These are phyloP conservation scores for Didymella keratinophila DNA, from an alignment of 2,329 filamentous ascomycete species.

Conservation along the genomic window DNA sequence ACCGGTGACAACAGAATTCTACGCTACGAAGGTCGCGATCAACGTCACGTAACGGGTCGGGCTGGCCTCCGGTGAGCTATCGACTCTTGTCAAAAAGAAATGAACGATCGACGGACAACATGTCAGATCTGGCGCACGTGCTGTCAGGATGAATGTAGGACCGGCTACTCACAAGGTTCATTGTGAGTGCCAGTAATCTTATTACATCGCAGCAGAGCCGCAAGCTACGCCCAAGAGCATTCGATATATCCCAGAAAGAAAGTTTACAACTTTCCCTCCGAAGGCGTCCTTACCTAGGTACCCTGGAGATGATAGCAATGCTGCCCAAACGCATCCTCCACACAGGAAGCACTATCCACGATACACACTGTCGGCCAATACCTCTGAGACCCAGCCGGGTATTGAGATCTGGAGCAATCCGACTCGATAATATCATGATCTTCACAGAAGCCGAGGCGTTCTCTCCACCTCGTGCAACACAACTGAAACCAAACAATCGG, in stretches of 20 bases:
- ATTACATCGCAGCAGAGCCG: background rate
- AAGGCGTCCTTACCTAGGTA: background rate
- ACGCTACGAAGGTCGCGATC: background rate
- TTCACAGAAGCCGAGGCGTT: constrained; percentile 6
- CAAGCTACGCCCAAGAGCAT: background rate
- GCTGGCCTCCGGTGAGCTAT: background rate
- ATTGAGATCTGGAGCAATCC: background rate
- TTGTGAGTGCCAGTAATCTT: background rate
- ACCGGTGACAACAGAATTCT: background rate
- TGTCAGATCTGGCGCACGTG: background rate
- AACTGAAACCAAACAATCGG: constrained; percentile 19
- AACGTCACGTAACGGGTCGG: background rate
- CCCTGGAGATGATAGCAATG: background rate
- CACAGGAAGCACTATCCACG: background rate
- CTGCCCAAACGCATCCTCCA: background rate
- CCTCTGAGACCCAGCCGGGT: background rate
- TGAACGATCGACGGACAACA: background rate
- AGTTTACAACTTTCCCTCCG: background rate
- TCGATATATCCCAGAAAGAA: background rate
- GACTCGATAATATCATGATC: constrained; percentile 1
- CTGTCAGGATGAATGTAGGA: background rate
- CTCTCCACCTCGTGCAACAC: constrained; percentile 13
- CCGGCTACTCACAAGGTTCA: background rate
- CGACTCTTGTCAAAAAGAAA: background rate
- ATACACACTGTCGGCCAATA: background rate